Evolutionary conservation across 108 stramenopile genomes (phyloP), one percentile per base, ranked within the genome.

Genomic region (Cyclotella baltica): DNA sequence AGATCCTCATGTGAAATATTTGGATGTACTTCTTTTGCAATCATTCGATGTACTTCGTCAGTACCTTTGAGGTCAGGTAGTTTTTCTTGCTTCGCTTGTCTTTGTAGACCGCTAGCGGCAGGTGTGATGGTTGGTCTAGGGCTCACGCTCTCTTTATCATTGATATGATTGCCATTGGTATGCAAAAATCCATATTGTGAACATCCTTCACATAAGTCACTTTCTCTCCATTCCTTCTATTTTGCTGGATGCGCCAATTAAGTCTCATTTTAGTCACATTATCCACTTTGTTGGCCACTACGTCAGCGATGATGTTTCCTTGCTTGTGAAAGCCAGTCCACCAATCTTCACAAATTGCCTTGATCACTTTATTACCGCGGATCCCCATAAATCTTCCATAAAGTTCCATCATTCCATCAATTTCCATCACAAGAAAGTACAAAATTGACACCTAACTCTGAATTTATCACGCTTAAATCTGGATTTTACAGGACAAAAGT

Each of bases 221-320:
- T 28, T 0, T 22, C 30, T 37, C 56, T 20, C 27, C 20, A n/a
- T 73, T 73, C 9, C 47, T 25, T 19, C 72, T 47, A 50, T 73
- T 73, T 19, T 73, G 62, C 29, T 73, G 72, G 34, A 73, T 73
- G 5, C 34, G 22, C 72, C 72, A 73, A 8, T n/a, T 62, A 0
- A 73, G 29, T 18, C 30, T 48, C 0, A 62, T 29, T 3, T 50
- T 59, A 11, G 15, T 19, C 10, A 52, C 51, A n/a, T 20, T n/a
- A n/a, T n/a, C n/a, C 19, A 19, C n/a, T 20, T 16, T 16, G 15
- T 52, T 52, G n/a, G 10, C 15, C 9, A 16, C 15, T 4, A 20
- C 4, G n/a, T 52, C 51, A 16, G 10, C 15, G 4, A 52, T 20
- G 15, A 52, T 4, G n/a, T 52, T 20, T 20, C 20, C 20, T 19